These are phyloP conservation scores for Secale cereale DNA, from an alignment of 176 grass and related monocot species.

Conservation along the genomic window DNA sequence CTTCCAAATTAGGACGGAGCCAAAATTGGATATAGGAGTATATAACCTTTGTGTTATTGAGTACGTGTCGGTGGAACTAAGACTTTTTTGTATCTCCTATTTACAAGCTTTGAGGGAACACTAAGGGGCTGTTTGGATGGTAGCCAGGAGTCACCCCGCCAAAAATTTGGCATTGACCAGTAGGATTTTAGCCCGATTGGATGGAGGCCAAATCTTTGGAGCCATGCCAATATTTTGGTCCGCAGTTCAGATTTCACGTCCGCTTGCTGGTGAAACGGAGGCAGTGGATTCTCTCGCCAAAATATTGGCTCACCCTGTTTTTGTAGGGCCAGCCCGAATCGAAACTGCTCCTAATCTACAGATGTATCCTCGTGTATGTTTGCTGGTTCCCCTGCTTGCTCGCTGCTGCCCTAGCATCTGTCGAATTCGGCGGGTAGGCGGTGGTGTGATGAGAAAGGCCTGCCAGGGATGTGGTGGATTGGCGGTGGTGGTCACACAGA, in stretches of 20 bases:
- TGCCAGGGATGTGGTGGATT: background rate
- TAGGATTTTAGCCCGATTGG: background rate
- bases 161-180: background rate
- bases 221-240: background rate
- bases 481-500: background rate
- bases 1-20: background rate
- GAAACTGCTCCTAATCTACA: background rate
- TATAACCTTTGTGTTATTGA: background rate
- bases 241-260: background rate
- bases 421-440: background rate
- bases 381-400: background rate
- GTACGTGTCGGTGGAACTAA: background rate
- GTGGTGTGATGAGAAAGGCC: background rate
- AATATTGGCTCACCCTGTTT: background rate
- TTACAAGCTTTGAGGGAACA: background rate
- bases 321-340: background rate
- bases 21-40: background rate
- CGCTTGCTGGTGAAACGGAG: background rate
- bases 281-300: background rate
- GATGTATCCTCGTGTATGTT: background rate
- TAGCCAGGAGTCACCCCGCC: background rate
- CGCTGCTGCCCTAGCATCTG: background rate
- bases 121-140: background rate
- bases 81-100: background rate
- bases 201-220: background rate